Evolutionary conservation across 768 basidiomycete genomes (phyloP).

Genomic region (Amanita pseudoporphyria): DNA sequence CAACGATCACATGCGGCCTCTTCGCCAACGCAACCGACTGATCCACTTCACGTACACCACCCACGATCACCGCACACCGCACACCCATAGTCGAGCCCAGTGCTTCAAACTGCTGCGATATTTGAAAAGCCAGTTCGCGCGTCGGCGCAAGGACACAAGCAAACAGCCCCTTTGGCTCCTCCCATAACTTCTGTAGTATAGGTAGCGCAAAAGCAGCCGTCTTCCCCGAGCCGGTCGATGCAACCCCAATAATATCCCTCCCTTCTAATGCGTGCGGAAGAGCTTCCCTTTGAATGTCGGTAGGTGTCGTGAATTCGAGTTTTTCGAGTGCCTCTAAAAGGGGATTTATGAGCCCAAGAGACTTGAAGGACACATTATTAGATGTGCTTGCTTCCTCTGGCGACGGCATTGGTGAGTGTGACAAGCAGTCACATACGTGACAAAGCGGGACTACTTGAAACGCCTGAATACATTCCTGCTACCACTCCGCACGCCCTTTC

Average conservation of each 20-base stretch:
- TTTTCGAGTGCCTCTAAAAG: conserved; percentile 79
- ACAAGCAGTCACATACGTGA: too few relatives aligned
- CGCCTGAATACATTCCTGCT: conserved; percentile 76
- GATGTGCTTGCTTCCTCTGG: conserved; percentile 57
- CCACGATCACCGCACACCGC: conserved; percentile 85
- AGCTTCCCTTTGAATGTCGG: conserved; percentile 79
- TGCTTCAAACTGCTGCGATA: conserved; percentile 92
- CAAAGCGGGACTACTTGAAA: conserved; percentile 5
- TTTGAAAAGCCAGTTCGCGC: conserved; percentile 97
- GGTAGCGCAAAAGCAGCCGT: conserved; percentile 96
- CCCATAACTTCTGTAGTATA: conserved; percentile 94
- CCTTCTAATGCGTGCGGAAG: conserved; percentile 87
- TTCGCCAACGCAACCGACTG: conserved; percentile 92
- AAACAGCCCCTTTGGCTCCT: conserved; percentile 88
- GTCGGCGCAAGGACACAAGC: conserved; percentile 94
- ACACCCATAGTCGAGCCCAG: conserved; percentile 91
- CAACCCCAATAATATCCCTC: conserved; percentile 96
- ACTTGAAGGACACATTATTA: conserved; percentile 82
- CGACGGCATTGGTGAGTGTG: conserved; percentile 41
- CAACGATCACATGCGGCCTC: conserved; percentile 89
- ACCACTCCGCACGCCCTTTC: conserved; percentile 79
- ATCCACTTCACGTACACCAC: conserved; percentile 85
- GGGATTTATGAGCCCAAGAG: conserved; percentile 83
- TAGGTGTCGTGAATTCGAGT: conserved; percentile 77
- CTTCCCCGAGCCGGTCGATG: conserved; percentile 95